Evolutionary conservation across 371 early-diverging fungal genomes (phyloP).

Genomic region (Catenaria anguillulae): DNA sequence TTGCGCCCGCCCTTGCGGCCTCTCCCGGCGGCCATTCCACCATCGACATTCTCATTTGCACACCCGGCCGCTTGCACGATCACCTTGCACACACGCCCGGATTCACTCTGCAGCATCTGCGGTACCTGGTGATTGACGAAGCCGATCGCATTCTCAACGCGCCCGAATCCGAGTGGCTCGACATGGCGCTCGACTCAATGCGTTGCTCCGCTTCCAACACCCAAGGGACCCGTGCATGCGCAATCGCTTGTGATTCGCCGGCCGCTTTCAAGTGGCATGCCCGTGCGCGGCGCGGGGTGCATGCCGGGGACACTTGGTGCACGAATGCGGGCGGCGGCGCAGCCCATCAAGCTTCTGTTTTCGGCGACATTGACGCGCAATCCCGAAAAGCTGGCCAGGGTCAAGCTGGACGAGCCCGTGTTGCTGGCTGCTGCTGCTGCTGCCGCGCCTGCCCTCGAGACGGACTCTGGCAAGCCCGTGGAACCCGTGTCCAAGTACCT

Average conservation of each 20-base stretch:
- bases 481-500: not conserved
- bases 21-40: not conserved
- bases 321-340: too few relatives aligned
- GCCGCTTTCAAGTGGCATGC: too few relatives aligned
- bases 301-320: too few relatives aligned
- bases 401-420: conserved; percentile 34
- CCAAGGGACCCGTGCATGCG: not conserved
- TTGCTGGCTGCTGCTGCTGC: not conserved
- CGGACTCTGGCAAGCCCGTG: too few relatives aligned
- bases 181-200: conserved; percentile 58
- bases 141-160: conserved; percentile 89
- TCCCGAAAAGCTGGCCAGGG: conserved; percentile 74
- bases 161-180: conserved; percentile 85
- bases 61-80: conserved; percentile 90
- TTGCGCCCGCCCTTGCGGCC: conserved; percentile 2
- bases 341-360: conserved; percentile 57
- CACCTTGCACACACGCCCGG: conserved; percentile 67
- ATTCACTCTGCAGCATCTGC: conserved; percentile 76
- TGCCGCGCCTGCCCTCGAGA: not conserved
- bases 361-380: conserved; percentile 86
- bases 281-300: too few relatives aligned
- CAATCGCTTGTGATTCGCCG: not conserved
- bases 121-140: conserved; percentile 83
- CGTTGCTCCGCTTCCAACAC: conserved; percentile 22
- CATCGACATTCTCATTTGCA: conserved; percentile 84